Base-by-base conservation (phyloP, 768 basidiomycete genomes). In the Termitomyces sp. region DNA sequence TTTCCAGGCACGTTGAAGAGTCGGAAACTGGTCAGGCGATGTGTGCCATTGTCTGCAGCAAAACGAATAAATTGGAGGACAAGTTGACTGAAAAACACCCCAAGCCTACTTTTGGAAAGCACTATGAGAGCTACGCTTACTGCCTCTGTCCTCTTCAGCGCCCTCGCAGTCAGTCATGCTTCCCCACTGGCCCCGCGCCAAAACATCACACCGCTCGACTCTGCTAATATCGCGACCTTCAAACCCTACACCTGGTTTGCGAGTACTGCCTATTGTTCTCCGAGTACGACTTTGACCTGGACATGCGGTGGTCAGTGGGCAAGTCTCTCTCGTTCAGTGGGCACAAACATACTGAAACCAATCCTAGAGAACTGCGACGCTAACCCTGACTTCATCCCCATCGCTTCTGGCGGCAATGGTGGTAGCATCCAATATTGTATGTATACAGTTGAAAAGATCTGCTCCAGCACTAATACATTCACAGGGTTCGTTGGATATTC, bases 181-280 rank as follows among this genome's bases (percentile, higher is more conserved):
- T 53, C 63, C 39, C 55, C 63, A 32, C 65, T 69, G 4, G 1
- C 48, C 9, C 46, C 61, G 7, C 67, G 72, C 29, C 74, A 73
- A 57, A 61, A 66, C 32, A 77, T 79, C 61, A 73, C 72, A 0
- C 47, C 77, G 13, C 66, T 82, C 42, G 65, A 72, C 7, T 59
- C 71, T 6, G n/a, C 73, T 0, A 77, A 81, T 62, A 76, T 84
- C 18, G 59, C 69, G 9, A 31, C 64, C 8, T 84, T 74, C 65
- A 76, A 67, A 34, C 74, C 81, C 1, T 85, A 76, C 65, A 72
- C 80, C 0, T 68, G 67, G 56, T 83, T 77, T 55, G 82, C 84
- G 0, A 76, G 77, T 44, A 64, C 83, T 6, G 82, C 75, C 0
- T 83, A 83, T 59, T 85, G 84, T 58, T 56, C 68, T 12, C 74